A percentile compares a stretch with the other conserved stretches of the same genome.
Conservation (phyloP, 352 stramenopile genomes). For the Phytophthora meadii region DNA sequence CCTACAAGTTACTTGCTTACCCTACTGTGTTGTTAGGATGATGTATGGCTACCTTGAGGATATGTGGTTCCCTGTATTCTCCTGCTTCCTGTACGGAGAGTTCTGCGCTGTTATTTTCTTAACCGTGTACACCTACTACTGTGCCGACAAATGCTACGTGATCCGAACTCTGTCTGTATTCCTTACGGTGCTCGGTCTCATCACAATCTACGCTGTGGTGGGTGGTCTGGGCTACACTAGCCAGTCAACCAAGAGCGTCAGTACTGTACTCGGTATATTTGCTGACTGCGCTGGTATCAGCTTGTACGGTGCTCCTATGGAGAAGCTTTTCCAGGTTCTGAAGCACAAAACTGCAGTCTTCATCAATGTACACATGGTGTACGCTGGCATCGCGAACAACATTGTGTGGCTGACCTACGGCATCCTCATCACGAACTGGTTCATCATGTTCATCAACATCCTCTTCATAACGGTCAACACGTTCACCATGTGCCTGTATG, state of each 20-base stretch:
- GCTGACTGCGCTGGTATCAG: slow-evolving; percentile 43
- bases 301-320: slow-evolving; percentile 48
- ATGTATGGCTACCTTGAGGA: slow-evolving; percentile 52
- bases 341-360: slow-evolving; percentile 50
- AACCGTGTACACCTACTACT: slow-evolving; percentile 61
- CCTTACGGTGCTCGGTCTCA: slow-evolving; percentile 23
- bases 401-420: slow-evolving; percentile 46
- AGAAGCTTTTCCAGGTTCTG: slow-evolving; percentile 50
- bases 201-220: slow-evolving; percentile 51
- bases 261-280: slow-evolving; percentile 36
- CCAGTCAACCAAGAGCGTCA: slow-evolving; percentile 32
- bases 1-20: slow-evolving; percentile 6
- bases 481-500: slow-evolving; percentile 40
- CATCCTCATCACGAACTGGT: slow-evolving; percentile 43
- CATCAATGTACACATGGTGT: slow-evolving; percentile 61
- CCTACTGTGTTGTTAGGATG: slow-evolving; percentile 38
- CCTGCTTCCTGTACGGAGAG: slow-evolving; percentile 49
- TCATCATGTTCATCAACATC: slow-evolving; percentile 44
- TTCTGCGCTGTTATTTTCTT: slow-evolving; percentile 48
- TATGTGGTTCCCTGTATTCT: slow-evolving; percentile 56
- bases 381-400: slow-evolving; percentile 57
- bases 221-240: slow-evolving; percentile 41
- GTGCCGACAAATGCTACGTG: slow-evolving; percentile 43
- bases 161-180: slow-evolving; percentile 30
- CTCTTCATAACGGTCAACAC: slow-evolving; percentile 44